These are phyloP conservation scores for Geranium incanum DNA, from an alignment of 441 rosid species.

Conservation along the genomic window DNA sequence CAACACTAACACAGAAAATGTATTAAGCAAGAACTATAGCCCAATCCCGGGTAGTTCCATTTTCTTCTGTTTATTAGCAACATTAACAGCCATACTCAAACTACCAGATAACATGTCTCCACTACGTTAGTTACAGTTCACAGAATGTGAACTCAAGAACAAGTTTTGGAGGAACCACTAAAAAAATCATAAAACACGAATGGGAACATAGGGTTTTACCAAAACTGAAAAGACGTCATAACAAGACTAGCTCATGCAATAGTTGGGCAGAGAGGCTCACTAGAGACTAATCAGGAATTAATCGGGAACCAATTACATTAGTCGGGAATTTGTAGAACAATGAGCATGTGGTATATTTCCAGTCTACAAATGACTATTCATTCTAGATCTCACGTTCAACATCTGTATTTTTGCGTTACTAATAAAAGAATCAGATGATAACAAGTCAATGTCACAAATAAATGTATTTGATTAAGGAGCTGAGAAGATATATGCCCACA, in stretches of 20 bases:
- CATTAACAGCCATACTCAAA: neutral
- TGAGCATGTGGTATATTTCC: neutral
- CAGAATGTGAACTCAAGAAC: neutral
- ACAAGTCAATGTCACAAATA: neutral
- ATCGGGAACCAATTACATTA: no score
- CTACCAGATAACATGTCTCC: neutral
- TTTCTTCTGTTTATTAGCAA: neutral
- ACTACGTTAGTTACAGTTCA: neutral
- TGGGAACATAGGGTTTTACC: neutral
- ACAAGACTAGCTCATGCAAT: neutral
- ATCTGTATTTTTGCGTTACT: neutral
- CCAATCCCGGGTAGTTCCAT: neutral
- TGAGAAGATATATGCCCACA: neutral
- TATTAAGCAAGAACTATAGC: neutral
- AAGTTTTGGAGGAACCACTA: neutral
- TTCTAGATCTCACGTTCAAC: neutral
- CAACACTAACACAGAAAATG: neutral
- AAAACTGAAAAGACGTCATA: neutral
- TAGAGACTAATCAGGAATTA: no score
- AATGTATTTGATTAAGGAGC: neutral
- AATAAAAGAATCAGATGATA: neutral
- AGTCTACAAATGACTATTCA: neutral
- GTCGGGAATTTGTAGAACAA: neutral
- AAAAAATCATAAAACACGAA: neutral
- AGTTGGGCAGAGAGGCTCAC: no score